Percentiles rank a stretch among this genome's conserved stretches.
phyloP scores from a whole-genome alignment of 2,329 filamentous ascomycete species.

The Anisogramma anomala region DNA sequence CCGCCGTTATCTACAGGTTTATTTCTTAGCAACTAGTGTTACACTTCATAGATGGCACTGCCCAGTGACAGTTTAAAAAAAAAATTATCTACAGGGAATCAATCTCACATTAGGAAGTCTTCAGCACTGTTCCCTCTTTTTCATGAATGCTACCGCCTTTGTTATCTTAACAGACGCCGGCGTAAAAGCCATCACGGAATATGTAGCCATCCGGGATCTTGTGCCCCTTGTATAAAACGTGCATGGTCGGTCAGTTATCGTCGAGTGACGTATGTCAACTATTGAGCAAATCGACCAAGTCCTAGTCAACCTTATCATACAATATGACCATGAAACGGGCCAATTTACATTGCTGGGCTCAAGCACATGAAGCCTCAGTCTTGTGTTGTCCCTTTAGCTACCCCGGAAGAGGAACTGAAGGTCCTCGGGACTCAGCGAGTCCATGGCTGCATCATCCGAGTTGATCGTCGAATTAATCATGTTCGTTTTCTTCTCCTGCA shows the following conservation, averaged over 20 bases:
- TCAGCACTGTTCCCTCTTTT: not conserved
- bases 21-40: too few relatives aligned
- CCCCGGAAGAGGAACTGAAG: slow-evolving; percentile 95
- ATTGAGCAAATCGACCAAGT: too few relatives aligned
- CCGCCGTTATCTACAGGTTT: too few relatives aligned
- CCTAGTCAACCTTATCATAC: too few relatives aligned
- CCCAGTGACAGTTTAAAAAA: too few relatives aligned
- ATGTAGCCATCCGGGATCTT: not conserved
- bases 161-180: not conserved
- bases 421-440: slow-evolving; percentile 80
- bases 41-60: too few relatives aligned
- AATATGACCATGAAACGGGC: too few relatives aligned
- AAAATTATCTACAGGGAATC: too few relatives aligned
- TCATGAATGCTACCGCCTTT: not conserved
- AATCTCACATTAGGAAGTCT: not conserved
- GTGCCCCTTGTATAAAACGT: too few relatives aligned
- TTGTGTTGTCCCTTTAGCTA: not conserved
- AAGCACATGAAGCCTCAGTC: not conserved
- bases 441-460: slow-evolving; percentile 80
- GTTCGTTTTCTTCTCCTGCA: slow-evolving; percentile 97
- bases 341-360: not conserved
- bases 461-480: slow-evolving; percentile 98
- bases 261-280: too few relatives aligned
- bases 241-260: too few relatives aligned
- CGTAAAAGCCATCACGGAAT: not conserved